Conservation (phyloP, 2,329 filamentous ascomycete species). For the Diplodia sapinea region DNA sequence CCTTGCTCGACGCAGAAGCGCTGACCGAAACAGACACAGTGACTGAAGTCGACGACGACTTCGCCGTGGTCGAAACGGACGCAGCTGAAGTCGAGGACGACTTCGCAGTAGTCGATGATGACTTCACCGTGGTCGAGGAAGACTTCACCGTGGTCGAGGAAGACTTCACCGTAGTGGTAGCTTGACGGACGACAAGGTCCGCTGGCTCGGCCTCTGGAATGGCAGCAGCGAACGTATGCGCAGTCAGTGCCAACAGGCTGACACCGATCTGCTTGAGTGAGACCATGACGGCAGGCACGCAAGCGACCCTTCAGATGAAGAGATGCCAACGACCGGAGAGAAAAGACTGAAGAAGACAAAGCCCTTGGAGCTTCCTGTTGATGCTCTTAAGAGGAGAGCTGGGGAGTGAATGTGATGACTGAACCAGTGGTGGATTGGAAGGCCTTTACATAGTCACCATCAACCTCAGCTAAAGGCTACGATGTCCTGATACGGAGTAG, state of each 20-base stretch:
- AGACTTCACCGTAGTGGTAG: slow-evolving; percentile 32
- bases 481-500: slow-evolving; percentile 4
- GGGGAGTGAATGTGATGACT: slow-evolving; percentile 22
- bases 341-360: slow-evolving; percentile 17
- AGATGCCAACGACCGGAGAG: background rate
- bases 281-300: slow-evolving; percentile 36
- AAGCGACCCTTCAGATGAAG: background rate
- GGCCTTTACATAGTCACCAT: slow-evolving; percentile 24
- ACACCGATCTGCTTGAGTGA: slow-evolving; percentile 32
- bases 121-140: slow-evolving; percentile 28
- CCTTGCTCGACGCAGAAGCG: slow-evolving; percentile 1
- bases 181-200: slow-evolving; percentile 13
- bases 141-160: slow-evolving; percentile 37
- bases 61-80: too few species aligned
- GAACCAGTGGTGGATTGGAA: background rate
- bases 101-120: slow-evolving; percentile 38
- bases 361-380: background rate
- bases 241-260: slow-evolving; percentile 33
- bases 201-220: slow-evolving; percentile 36
- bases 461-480: slow-evolving; percentile 5
- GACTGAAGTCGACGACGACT: slow-evolving; percentile 37
- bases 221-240: slow-evolving; percentile 38
- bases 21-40: slow-evolving; percentile 33
- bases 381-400: slow-evolving; percentile 8
- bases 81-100: too few species aligned